Evolutionary conservation across 371 early-diverging fungal genomes (phyloP).

Genomic region (Choanephora cucurbitarum): DNA sequence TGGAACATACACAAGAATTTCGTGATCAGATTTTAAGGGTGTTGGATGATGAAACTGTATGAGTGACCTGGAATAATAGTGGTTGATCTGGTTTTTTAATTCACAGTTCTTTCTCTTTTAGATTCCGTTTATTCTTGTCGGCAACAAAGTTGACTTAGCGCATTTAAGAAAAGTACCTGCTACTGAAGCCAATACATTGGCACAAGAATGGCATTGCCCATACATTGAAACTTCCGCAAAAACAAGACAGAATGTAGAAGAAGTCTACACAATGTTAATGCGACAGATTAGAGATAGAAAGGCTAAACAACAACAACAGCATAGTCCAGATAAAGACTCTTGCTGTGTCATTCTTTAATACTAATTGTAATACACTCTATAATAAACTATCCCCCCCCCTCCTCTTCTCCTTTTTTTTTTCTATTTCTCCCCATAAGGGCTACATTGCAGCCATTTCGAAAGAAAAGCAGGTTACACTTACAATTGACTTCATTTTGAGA

Average conservation of each 20-base stretch:
- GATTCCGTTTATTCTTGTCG: conserved; percentile 84
- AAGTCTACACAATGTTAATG: conserved; percentile 77
- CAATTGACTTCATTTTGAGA: not conserved
- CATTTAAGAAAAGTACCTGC: conserved; percentile 70
- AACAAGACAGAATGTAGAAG: conserved; percentile 85
- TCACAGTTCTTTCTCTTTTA: conserved; percentile 4
- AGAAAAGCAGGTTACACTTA: not conserved
- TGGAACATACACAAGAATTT: conserved; percentile 84
- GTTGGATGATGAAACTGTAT: conserved; percentile 80
- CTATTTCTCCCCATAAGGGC: no score
- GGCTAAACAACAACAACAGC: conserved; percentile 51
- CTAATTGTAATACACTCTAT: conserved; percentile 2
- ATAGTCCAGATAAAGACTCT: conserved; percentile 48
- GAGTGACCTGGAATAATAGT: no score
- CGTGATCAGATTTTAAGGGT: conserved; percentile 89
- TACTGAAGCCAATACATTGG: conserved; percentile 71
- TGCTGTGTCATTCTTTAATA: conserved; percentile 50
- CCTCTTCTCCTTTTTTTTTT: conserved; percentile 4
- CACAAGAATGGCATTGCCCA: conserved; percentile 77
- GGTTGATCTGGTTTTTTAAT: no score
- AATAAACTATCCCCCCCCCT: not conserved
- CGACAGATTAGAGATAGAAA: conserved; percentile 77
- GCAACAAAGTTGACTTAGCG: conserved; percentile 86
- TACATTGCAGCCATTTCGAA: not conserved
- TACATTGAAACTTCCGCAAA: conserved; percentile 90